Conservation (phyloP, 768 basidiomycete genomes). For the Saitozyma podzolica region DNA sequence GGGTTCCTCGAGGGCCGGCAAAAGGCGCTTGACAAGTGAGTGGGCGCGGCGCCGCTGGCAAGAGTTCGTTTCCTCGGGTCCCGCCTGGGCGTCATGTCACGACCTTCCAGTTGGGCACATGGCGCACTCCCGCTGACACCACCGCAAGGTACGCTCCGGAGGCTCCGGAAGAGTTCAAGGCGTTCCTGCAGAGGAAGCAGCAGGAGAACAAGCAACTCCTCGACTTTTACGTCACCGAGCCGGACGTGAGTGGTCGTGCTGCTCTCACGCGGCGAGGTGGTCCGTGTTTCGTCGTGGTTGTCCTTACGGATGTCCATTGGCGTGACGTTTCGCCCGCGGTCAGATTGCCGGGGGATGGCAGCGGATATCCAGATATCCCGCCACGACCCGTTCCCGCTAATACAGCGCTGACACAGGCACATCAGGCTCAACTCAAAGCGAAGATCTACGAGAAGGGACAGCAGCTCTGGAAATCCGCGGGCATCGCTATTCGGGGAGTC, state of each 20-base stretch:
- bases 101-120: too few species aligned
- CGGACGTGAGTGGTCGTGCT: slow-evolving; percentile 30
- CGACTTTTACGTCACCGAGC: slow-evolving; percentile 35
- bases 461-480: slow-evolving; percentile 41
- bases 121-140: neutral
- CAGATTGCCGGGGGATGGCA: too few species aligned
- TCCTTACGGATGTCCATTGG: too few species aligned
- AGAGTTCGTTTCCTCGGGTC: too few species aligned
- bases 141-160: slow-evolving; percentile 28
- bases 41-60: neutral
- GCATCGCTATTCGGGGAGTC: slow-evolving; percentile 37
- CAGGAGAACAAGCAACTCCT: slow-evolving; percentile 32
- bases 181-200: slow-evolving; percentile 38
- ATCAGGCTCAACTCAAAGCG: slow-evolving; percentile 18
- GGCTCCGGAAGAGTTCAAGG: slow-evolving; percentile 39
- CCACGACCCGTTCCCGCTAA: neutral
- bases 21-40: slow-evolving; percentile 44
- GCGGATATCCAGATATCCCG: neutral
- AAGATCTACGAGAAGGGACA: slow-evolving; percentile 26
- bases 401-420: neutral
- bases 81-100: too few species aligned
- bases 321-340: too few species aligned
- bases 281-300: too few species aligned
- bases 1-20: slow-evolving; percentile 41
- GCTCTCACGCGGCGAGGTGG: too few species aligned